Conservation (phyloP, 2,329 filamentous ascomycete species). For the Penicillium fuscoglaucum region DNA sequence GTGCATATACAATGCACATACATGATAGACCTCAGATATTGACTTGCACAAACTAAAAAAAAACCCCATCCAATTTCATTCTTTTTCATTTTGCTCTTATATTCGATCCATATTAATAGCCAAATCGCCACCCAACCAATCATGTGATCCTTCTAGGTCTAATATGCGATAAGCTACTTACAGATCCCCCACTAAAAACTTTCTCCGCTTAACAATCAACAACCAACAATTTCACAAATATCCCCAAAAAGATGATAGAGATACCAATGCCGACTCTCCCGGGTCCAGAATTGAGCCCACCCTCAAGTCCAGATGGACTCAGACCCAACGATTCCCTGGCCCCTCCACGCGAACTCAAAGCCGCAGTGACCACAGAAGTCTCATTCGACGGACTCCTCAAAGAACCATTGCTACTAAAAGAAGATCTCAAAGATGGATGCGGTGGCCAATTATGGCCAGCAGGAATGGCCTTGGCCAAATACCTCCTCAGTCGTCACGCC, state of each 20-base stretch:
- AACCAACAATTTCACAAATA: not conserved
- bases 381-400: slow-evolving; percentile 73
- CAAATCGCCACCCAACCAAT: slow-evolving; percentile 7
- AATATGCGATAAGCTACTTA: slow-evolving; percentile 7
- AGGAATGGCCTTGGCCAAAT: slow-evolving; percentile 82
- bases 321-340: slow-evolving; percentile 58
- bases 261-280: not conserved
- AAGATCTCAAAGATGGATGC: slow-evolving; percentile 84
- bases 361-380: slow-evolving; percentile 53
- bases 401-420: slow-evolving; percentile 71
- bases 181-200: slow-evolving; percentile 9
- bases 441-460: slow-evolving; percentile 95
- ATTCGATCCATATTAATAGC: not conserved
- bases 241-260: slow-evolving; percentile 13
- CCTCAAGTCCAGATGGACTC: slow-evolving; percentile 35
- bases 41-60: not conserved
- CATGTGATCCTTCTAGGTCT: slow-evolving; percentile 10
- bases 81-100: not conserved
- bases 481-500: slow-evolving; percentile 74
- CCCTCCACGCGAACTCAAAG: slow-evolving; percentile 53
- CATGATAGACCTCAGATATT: not conserved
- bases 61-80: not conserved
- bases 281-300: slow-evolving; percentile 16
- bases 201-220: not conserved
- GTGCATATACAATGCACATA: not conserved